A percentile compares a stretch with the other conserved stretches of the same genome.
phyloP scores from a whole-genome alignment of 371 early-diverging fungal genomes.

The Nematocida displodere region DNA sequence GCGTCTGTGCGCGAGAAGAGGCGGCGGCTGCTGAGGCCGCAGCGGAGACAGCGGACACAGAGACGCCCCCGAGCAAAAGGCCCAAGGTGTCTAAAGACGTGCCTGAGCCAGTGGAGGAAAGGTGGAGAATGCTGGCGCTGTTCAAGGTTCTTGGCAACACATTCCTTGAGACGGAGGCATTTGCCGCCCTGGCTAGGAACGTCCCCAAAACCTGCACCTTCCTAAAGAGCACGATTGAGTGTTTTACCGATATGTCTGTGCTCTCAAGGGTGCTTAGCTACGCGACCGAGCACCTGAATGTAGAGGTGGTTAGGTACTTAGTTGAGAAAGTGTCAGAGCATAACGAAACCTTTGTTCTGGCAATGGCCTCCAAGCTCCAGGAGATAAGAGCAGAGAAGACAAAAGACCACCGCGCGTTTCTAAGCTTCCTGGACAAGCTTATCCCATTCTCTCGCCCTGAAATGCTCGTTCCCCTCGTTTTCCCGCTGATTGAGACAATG shows the following conservation, averaged over 20 bases:
- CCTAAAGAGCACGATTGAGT: slow-evolving; percentile 26
- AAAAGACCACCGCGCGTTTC: slow-evolving; percentile 9
- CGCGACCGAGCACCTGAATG: background rate
- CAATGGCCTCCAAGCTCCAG: background rate
- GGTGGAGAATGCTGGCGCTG: slow-evolving; percentile 21
- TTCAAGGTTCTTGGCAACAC: slow-evolving; percentile 14
- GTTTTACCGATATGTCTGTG: background rate
- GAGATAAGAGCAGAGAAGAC: background rate
- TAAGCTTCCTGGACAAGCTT: background rate
- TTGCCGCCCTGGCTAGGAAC: slow-evolving; percentile 3
- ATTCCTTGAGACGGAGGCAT: slow-evolving; percentile 24
- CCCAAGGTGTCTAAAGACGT: slow-evolving; percentile 21
- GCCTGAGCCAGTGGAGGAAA: slow-evolving; percentile 17
- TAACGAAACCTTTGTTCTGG: slow-evolving; percentile 22
- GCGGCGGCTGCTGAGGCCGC: background rate
- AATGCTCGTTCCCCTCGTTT: slow-evolving; percentile 3
- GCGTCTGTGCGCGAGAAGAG: background rate
- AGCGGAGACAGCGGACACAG: background rate
- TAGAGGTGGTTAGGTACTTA: slow-evolving; percentile 4
- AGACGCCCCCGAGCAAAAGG: background rate
- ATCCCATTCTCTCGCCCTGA: background rate
- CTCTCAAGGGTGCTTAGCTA: slow-evolving; percentile 13
- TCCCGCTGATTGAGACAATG: slow-evolving; percentile 17
- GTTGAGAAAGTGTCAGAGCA: background rate
- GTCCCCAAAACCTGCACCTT: background rate